Percentiles rank a stretch among this genome's conserved stretches.
These are phyloP conservation scores for Poronia punctata DNA, from an alignment of 495 filamentous ascomycete genomes.

Conservation along the genomic window DNA sequence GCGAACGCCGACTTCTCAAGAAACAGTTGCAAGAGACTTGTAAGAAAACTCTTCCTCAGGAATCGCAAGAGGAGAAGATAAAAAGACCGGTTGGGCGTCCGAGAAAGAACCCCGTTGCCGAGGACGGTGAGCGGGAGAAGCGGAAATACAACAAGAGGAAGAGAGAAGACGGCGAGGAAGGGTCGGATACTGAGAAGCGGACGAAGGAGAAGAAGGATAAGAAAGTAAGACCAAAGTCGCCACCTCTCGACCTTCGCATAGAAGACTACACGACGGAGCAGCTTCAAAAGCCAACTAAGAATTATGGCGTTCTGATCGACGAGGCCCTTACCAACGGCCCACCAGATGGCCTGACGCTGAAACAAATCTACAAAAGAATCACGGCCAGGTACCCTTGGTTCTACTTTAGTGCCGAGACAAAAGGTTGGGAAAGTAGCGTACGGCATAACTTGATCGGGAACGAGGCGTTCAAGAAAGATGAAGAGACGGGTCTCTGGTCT, in stretches of 20 bases:
- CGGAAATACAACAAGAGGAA: conserved; percentile 75
- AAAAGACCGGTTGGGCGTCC: conserved; percentile 52
- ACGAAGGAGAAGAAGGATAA: conserved; percentile 52
- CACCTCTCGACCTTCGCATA: conserved; percentile 54
- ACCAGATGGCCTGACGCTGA: conserved; percentile 68
- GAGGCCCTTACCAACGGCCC: conserved; percentile 72
- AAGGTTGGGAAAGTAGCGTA: conserved; percentile 95
- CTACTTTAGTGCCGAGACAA: conserved; percentile 70
- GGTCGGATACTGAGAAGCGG: conserved; percentile 38
- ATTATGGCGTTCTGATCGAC: conserved; percentile 87
- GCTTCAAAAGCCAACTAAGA: conserved; percentile 73
- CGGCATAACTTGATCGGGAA: conserved; percentile 92
- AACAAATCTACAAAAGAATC: conserved; percentile 89
- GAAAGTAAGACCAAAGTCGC: conserved; percentile 51
- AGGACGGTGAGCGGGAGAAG: conserved; percentile 60
- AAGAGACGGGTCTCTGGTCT: conserved; percentile 45
- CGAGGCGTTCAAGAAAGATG: conserved; percentile 78
- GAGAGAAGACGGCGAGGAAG: conserved; percentile 45
- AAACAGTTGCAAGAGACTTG: conserved; percentile 49
- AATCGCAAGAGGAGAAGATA: conserved; percentile 45
- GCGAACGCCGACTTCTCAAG: conserved; percentile 61
- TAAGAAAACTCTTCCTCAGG: conserved; percentile 39
- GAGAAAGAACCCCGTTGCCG: conserved; percentile 46
- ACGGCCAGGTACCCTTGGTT: conserved; percentile 86
- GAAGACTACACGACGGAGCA: conserved; percentile 77